Conservation (phyloP, 2,329 filamentous ascomycete genomes). For the Colletotrichum cordylinicola region DNA sequence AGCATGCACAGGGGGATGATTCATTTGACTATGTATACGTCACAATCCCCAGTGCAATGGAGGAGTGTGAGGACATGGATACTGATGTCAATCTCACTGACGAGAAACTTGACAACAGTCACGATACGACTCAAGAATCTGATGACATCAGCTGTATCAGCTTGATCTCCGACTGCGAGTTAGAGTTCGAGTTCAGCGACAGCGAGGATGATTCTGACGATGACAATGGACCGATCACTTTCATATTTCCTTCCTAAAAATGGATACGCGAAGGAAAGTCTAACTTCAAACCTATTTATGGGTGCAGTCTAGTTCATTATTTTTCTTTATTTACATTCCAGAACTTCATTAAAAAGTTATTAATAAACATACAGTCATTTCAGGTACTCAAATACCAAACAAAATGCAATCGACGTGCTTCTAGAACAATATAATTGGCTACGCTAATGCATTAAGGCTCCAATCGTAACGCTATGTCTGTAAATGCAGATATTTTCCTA, state of each 20-base stretch:
- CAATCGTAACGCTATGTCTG: background rate
- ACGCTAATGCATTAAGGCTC: background rate
- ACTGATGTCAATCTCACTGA: background rate
- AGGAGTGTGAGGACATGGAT: background rate
- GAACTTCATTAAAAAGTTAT: background rate
- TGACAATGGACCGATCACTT: too few species aligned
- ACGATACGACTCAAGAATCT: background rate
- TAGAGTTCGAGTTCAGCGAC: background rate
- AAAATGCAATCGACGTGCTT: background rate
- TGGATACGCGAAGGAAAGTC: background rate
- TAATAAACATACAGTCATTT: too few species aligned
- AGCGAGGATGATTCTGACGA: background rate
- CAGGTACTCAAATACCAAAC: background rate
- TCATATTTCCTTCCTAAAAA: too few species aligned
- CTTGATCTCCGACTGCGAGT: background rate
- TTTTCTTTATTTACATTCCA: accelerated
- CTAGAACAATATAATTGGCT: background rate
- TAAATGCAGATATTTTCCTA: background rate
- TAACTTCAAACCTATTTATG: background rate
- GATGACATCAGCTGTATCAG: background rate
- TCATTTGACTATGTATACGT: too few species aligned
- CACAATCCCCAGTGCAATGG: background rate
- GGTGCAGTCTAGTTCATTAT: background rate
- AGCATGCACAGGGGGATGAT: background rate
- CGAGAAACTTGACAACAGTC: background rate